A percentile compares a stretch with the other conserved stretches of the same genome.
Evolutionary conservation across 768 basidiomycete species (phyloP).

Genomic region (Gloeopeniophorella convolvens): DNA sequence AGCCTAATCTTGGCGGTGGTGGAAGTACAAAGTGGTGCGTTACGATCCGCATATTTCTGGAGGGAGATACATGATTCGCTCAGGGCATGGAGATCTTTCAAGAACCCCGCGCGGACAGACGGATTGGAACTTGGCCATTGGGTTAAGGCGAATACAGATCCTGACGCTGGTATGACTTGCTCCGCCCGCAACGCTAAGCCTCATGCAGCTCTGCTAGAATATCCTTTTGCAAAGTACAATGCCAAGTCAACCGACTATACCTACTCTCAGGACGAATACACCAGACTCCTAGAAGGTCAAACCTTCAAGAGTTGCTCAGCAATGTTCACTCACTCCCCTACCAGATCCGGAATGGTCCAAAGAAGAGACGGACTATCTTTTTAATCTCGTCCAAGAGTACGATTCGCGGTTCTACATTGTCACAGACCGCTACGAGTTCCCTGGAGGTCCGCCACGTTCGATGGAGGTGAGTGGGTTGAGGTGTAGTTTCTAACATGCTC

Average conservation of each 20-base stretch:
- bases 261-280: constrained; percentile 87
- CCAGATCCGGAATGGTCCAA: constrained; percentile 82
- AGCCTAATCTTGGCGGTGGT: constrained; percentile 63
- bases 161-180: constrained; percentile 43
- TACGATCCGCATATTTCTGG: neutral
- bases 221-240: constrained; percentile 82
- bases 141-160: constrained; percentile 58
- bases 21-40: constrained; percentile 67
- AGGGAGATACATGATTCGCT: neutral
- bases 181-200: neutral
- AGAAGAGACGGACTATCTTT: constrained; percentile 92
- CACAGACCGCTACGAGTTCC: constrained; percentile 81
- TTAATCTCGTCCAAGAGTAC: constrained; percentile 70
- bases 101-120: constrained; percentile 64
- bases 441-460: constrained; percentile 44
- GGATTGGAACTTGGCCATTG: constrained; percentile 75
- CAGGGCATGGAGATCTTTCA: constrained; percentile 75
- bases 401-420: constrained; percentile 88
- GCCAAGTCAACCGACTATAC: constrained; percentile 54
- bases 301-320: neutral
- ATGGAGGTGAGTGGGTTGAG: constrained; percentile 53
- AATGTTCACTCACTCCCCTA: neutral
- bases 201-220: constrained; percentile 39
- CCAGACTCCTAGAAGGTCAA: constrained; percentile 64
- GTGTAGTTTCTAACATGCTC: neutral